Evolutionary conservation across 768 basidiomycete genomes (phyloP), one percentile per base, ranked within the genome.

Genomic region (Tephrocybe sp.): DNA sequence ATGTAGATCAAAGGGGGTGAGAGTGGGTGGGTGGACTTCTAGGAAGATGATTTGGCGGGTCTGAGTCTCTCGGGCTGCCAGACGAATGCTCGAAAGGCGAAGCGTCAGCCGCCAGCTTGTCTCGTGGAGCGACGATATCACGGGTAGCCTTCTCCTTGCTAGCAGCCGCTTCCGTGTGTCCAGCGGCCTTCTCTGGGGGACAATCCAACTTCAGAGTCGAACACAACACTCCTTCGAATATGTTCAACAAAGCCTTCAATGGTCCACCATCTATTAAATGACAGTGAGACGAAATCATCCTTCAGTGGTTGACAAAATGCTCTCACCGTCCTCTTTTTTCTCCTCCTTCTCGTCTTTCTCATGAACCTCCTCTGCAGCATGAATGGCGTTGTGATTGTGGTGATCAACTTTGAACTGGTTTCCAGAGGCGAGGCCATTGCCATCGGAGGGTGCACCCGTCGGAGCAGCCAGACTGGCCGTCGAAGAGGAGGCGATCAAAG

Each of bases 391-490:
- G 4, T 36, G 6, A 36, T 38, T n/a, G 19, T 18, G 56, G 21
- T 57, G 54, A 25, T 57, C 43, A 25, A 57, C 37, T 34, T 15
- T 34, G 42, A 50, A 29, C 2, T 61, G 54, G 40, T 50, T 64
- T 47, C 67, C 65, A 5, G 60, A 31, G 12, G 65, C 61, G 23
- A 62, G 44, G 39, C 69, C 53, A 4, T 58, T 54, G 25, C 61
- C 52, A 30, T 66, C 66, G 31, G 56, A 53, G 39, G 53, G 47
- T 31, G 72, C 69, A 42, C 62, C 61, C 24, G 73, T 57, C 40
- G 77, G 78, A 36, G 76, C 73, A 49, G 74, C 76, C 54, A 76
- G 60, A 55, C 61, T 67, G 30, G 74, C 62, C 12, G 75, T 74
- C 21, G 77, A 77, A 3, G 37, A 38, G 37, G 37, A 38, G n/a